phyloP scores from a whole-genome alignment of 2,329 filamentous ascomycete species.

The Ceratocystis papillata region DNA sequence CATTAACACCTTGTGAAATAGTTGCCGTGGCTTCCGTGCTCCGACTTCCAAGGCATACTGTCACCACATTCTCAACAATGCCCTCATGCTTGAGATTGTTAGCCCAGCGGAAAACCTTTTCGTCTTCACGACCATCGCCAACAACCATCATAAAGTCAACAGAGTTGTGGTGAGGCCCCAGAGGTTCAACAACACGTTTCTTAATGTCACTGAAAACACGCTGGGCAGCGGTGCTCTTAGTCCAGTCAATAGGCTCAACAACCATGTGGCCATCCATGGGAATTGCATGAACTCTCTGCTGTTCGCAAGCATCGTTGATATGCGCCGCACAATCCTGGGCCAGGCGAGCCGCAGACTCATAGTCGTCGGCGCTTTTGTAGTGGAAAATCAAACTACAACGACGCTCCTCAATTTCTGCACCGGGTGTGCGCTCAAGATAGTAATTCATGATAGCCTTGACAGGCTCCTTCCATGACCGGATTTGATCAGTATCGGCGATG shows the following conservation, averaged over 20 bases:
- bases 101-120: conserved; percentile 89
- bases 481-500: conserved; percentile 61
- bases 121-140: conserved; percentile 85
- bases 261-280: conserved; percentile 68
- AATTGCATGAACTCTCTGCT: conserved; percentile 72
- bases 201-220: conserved; percentile 51
- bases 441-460: conserved; percentile 77
- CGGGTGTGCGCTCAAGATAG: conserved; percentile 80
- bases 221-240: conserved; percentile 73
- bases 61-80: conserved; percentile 59
- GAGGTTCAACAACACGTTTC: conserved; percentile 1
- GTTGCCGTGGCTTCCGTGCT: conserved; percentile 83
- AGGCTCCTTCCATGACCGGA: conserved; percentile 69
- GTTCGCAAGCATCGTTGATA: conserved; percentile 86
- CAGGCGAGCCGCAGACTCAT: conserved; percentile 57
- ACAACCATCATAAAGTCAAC: conserved; percentile 83
- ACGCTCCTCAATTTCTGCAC: conserved; percentile 79
- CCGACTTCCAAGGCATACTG: conserved; percentile 73
- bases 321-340: conserved; percentile 86
- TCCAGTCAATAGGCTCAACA: conserved; percentile 77
- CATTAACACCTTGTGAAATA: conserved; percentile 81
- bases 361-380: conserved; percentile 26
- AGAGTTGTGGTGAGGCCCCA: conserved; percentile 31
- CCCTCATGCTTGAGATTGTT: conserved; percentile 57
- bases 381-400: conserved; percentile 60